Base-by-base conservation (phyloP, 2,329 filamentous ascomycete genomes). In the Pezicula rhizophila region DNA sequence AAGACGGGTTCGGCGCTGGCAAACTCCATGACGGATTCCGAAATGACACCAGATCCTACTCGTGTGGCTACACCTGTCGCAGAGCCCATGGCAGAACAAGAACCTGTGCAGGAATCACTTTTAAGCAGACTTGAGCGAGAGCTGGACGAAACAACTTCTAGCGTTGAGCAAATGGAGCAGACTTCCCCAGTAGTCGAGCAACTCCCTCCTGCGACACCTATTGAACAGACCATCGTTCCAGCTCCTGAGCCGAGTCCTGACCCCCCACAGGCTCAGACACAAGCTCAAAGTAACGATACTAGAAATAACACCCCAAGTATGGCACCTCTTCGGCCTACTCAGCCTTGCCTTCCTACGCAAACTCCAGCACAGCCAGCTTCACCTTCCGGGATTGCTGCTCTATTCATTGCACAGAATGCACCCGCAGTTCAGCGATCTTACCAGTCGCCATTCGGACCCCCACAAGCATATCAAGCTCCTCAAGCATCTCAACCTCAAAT, bases 1-100 rank as follows among this genome's bases (percentile, higher is more conserved):
- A 60, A 47, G 55, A 51, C 46, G 55, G 56, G 44, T 35, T 43
- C 52, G 28, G 59, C 60, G 25, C 40, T 53, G 20, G 40, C 40
- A n/a, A 25, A 20, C 23, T 20, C 23, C 25, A 25, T 25, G 40
- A 20, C 18, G n/a, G 40, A 42, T 8, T 20, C 40, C 12, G 40
- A 42, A 20, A 28, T 11, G 8, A 42, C 40, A 14, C 40, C 40
- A 26, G 40, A 42, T n/a, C 40, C 40, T 15, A 25, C 40, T 11
- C 18, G 25, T 28, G n/a, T 42, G 20, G 20, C 40, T 28, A 15
- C 28, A 4, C 28, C 28, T 31, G 28, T 31, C 11, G 8, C 8
- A 31, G 28, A 31, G 11, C 11, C 28, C 11, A 31, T 12, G 8
- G 28, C 28, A 31, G 28, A 31, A 31, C 8, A 10, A 12, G 28